A percentile compares a stretch with the other conserved stretches of the same genome.
These are phyloP conservation scores for Candida suzukii DNA, from an alignment of 805 yeast species.

Conservation along the genomic window DNA sequence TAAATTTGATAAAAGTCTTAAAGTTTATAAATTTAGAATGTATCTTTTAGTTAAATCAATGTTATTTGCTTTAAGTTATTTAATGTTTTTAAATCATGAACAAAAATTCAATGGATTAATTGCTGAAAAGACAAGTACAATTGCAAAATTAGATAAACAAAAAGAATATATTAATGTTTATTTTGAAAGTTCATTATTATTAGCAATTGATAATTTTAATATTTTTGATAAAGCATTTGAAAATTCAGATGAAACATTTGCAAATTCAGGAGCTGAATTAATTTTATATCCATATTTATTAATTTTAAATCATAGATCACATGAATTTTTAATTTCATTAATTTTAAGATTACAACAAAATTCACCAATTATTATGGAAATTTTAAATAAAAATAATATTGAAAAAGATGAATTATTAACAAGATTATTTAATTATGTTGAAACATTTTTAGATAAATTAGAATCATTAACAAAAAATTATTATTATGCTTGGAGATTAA, in stretches of 20 bases:
- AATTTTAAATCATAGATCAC: conserved; percentile 48
- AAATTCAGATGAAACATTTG: conserved; percentile 17
- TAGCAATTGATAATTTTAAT: conserved; percentile 31
- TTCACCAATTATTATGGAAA: conserved; percentile 26
- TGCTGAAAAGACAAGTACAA: conserved; percentile 20
- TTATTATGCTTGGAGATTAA: conserved; percentile 40
- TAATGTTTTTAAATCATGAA: conserved; percentile 31
- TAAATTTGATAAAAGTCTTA: conserved; percentile 15
- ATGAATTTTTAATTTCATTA: conserved; percentile 51
- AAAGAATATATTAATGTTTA: conserved; percentile 25
- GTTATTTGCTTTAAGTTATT: conserved; percentile 43
- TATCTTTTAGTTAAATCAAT: conserved; percentile 36
- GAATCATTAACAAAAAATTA: conserved; percentile 30
- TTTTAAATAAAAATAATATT: conserved; percentile 25
- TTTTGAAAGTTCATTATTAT: conserved; percentile 27
- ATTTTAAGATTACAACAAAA: conserved; percentile 37
- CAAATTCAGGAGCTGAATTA: conserved; percentile 37
- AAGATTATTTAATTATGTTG: conserved; percentile 26
- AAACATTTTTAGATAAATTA: conserved; percentile 27
- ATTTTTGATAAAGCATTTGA: conserved; percentile 26
- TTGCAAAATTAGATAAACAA: conserved; percentile 24
- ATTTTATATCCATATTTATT: conserved; percentile 42
- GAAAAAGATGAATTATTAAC: conserved; percentile 25
- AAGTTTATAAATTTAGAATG: conserved; percentile 24
- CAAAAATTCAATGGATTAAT: conserved; percentile 26